phyloP scores from a whole-genome alignment of 306 rosid species.

The Erythrophleum fordii region DNA sequence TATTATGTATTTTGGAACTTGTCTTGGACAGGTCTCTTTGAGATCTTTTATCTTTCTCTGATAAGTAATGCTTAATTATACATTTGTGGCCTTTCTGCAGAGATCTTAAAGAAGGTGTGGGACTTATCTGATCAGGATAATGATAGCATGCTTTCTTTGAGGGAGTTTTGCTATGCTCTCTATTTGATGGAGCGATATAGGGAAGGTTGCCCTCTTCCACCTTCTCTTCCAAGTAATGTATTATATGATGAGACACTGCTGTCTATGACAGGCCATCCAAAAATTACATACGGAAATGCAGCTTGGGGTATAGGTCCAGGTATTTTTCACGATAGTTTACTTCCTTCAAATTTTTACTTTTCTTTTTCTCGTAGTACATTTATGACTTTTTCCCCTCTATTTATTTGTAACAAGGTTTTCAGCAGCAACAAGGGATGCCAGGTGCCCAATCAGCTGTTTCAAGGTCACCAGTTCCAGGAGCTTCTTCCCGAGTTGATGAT shows the following conservation, averaged over 20 bases:
- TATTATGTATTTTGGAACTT: constrained; percentile 4
- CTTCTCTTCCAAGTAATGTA: constrained; percentile 72
- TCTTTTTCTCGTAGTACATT: constrained; percentile 20
- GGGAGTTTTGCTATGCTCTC: constrained; percentile 91
- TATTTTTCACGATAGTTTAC: constrained; percentile 37
- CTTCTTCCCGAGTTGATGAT: constrained; percentile 50
- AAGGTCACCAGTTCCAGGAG: constrained; percentile 59
- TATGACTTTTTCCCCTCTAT: constrained; percentile 11
- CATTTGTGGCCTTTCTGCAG: constrained; percentile 59
- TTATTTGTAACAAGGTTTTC: constrained; percentile 62
- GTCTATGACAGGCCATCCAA: constrained; percentile 85
- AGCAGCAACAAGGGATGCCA: constrained; percentile 70
- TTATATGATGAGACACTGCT: constrained; percentile 74
- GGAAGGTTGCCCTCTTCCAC: constrained; percentile 92
- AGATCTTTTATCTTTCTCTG: constrained; percentile 37
- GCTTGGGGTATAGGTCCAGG: constrained; percentile 73
- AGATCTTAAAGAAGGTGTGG: constrained; percentile 95
- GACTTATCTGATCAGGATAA: constrained; percentile 96
- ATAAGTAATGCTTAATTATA: constrained; percentile 30
- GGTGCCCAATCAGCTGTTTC: constrained; percentile 58
- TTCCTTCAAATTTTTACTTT: neutral
- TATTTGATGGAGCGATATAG: constrained; percentile 93
- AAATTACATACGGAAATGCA: constrained; percentile 60
- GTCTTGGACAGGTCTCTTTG: constrained; percentile 36
- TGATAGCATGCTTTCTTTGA: constrained; percentile 97